phyloP scores from a whole-genome alignment of 148 eudicot species.

The Cornus kousa region DNA sequence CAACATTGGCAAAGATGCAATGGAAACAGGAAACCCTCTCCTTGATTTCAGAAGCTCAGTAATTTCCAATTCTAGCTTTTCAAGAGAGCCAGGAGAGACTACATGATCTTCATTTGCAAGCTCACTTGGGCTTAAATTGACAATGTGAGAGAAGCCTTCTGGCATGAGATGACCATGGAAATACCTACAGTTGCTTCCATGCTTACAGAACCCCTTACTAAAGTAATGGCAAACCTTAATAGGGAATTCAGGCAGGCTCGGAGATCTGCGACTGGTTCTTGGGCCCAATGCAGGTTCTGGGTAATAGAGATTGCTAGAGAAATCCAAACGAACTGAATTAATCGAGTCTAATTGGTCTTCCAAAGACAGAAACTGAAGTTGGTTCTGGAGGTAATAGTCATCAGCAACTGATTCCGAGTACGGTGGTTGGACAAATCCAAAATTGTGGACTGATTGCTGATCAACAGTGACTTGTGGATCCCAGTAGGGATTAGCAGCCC shows the following conservation, averaged over 20 bases:
- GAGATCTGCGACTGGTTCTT: slow-evolving; percentile 40
- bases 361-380: slow-evolving; percentile 32
- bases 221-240: slow-evolving; percentile 73
- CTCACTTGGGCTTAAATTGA: slow-evolving; percentile 37
- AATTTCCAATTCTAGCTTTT: slow-evolving; percentile 41
- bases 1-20: slow-evolving; percentile 60
- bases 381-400: slow-evolving; percentile 33
- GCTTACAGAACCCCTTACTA: slow-evolving; percentile 74
- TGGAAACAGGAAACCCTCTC: slow-evolving; percentile 47
- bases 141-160: slow-evolving; percentile 30
- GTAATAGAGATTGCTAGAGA: slow-evolving; percentile 33
- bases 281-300: slow-evolving; percentile 38
- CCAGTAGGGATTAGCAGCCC: slow-evolving; percentile 31
- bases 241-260: slow-evolving; percentile 49
- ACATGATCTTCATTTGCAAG: slow-evolving; percentile 38
- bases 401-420: slow-evolving; percentile 41
- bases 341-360: slow-evolving; percentile 49
- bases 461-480: slow-evolving; percentile 28
- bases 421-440: slow-evolving; percentile 29
- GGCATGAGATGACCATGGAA: slow-evolving; percentile 47
- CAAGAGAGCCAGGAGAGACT: slow-evolving; percentile 33
- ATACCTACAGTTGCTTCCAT: slow-evolving; percentile 70
- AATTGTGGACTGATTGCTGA: slow-evolving; percentile 22
- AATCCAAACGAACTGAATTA: slow-evolving; percentile 24
- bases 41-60: slow-evolving; percentile 46